Evolutionary conservation across 345 rosid species (phyloP).

Genomic region (Salix viminalis): DNA sequence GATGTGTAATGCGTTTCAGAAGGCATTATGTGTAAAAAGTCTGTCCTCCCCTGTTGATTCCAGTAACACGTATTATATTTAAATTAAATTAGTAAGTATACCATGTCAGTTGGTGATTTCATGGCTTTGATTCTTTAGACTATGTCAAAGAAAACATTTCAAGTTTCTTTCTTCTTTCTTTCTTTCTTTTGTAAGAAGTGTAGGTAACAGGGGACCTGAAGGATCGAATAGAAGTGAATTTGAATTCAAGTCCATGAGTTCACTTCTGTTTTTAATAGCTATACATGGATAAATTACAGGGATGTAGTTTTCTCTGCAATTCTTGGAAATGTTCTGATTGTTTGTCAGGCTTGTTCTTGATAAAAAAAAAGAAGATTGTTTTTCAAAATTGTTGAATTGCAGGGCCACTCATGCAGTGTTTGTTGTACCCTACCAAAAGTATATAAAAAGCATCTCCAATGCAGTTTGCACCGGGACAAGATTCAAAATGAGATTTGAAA

Average conservation of each 20-base stretch:
- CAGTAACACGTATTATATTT: too few species aligned
- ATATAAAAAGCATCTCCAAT: constrained; percentile 52
- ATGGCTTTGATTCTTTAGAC: too few species aligned
- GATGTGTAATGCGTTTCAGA: too few species aligned
- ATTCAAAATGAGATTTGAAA: constrained; percentile 74
- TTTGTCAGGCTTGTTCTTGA: background rate
- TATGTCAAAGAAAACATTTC: too few species aligned
- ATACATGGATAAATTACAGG: background rate
- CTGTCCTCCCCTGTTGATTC: too few species aligned
- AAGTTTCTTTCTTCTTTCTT: too few species aligned
- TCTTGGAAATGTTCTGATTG: background rate
- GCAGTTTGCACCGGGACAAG: constrained; percentile 62
- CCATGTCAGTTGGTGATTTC: too few species aligned
- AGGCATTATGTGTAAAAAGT: too few species aligned
- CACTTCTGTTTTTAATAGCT: background rate
- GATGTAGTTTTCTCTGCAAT: background rate
- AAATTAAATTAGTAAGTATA: too few species aligned
- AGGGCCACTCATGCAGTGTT: constrained; percentile 84
- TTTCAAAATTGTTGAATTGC: constrained; percentile 29
- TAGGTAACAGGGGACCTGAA: too few species aligned
- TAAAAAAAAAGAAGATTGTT: background rate
- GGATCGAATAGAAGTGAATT: background rate
- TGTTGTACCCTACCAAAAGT: constrained; percentile 71
- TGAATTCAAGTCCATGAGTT: background rate
- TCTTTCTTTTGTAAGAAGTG: too few species aligned